These are phyloP conservation scores for Penicillium sp. DNA, from an alignment of 2,329 filamentous ascomycete species.

Conservation along the genomic window DNA sequence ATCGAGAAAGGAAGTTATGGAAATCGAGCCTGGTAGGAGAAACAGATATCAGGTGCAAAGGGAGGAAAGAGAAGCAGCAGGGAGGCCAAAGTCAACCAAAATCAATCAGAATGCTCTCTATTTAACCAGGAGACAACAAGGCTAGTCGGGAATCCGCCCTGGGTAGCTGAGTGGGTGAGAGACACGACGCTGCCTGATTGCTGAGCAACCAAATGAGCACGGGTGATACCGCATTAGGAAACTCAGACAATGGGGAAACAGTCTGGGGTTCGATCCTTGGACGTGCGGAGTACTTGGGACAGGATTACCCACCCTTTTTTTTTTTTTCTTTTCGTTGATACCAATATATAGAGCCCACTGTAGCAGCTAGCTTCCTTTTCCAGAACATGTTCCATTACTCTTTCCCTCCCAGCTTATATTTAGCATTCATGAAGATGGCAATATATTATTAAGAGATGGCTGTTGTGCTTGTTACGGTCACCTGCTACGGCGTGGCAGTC, in stretches of 20 bases:
- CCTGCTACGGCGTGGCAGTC: background rate
- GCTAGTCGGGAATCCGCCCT: background rate
- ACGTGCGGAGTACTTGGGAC: background rate
- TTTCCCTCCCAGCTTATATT: background rate
- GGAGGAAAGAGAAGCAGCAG: background rate
- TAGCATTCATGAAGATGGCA: background rate
- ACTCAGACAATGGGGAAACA: background rate
- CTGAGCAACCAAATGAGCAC: background rate
- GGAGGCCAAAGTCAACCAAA: background rate
- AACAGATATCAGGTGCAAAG: background rate
- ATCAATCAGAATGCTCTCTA: no score
- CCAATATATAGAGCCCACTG: background rate
- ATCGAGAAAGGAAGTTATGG: no score
- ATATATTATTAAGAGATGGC: background rate
- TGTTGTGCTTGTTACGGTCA: background rate
- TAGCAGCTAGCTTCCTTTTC: background rate
- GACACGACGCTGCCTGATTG: background rate
- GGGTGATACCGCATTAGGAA: conserved; percentile 3
- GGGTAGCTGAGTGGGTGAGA: conserved; percentile 3
- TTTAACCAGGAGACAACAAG: background rate
- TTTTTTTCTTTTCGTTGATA: background rate
- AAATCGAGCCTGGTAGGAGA: background rate
- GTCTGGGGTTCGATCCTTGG: background rate
- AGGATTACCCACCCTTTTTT: background rate
- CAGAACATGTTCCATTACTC: background rate